Conservation (phyloP, 1,284 basidiomycete species). For the Rhodotorula sp. region DNA sequence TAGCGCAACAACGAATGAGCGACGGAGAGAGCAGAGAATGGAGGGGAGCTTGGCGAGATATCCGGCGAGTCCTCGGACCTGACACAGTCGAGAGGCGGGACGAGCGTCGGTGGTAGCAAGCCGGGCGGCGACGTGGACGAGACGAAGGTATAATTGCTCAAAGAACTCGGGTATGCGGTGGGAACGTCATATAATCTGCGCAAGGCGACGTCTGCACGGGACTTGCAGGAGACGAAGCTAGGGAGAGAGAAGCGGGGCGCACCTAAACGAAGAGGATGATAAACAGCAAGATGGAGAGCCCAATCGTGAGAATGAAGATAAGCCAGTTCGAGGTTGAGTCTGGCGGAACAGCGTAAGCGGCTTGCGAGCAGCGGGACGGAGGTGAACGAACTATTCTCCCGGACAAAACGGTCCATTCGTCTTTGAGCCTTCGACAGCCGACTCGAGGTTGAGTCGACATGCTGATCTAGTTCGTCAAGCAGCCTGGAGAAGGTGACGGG, state of each 20-base stretch:
- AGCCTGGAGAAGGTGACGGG: slow-evolving; percentile 57
- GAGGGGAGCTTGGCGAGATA: too few species aligned
- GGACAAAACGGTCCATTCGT: slow-evolving; percentile 72
- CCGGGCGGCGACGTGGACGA: too few species aligned
- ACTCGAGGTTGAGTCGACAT: slow-evolving; percentile 69
- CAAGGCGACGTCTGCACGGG: not conserved
- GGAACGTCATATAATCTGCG: not conserved
- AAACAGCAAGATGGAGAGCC: slow-evolving; percentile 57
- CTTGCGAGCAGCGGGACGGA: not conserved
- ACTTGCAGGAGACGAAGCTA: not conserved
- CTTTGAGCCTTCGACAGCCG: slow-evolving; percentile 68
- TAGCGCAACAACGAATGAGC: too few species aligned
- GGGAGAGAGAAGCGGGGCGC: not conserved
- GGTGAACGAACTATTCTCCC: slow-evolving; percentile 64
- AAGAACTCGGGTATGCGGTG: not conserved
- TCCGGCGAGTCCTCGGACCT: too few species aligned
- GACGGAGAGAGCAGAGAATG: too few species aligned
- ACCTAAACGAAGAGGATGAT: slow-evolving; percentile 55
- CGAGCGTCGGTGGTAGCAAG: too few species aligned
- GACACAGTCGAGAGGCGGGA: too few species aligned
- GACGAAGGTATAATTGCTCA: too few species aligned
- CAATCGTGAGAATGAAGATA: slow-evolving; percentile 58
- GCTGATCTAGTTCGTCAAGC: slow-evolving; percentile 72
- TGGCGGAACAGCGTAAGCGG: slow-evolving; percentile 43
- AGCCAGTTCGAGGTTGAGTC: slow-evolving; percentile 72